Percentiles rank a stretch among this genome's conserved stretches.
Conservation (phyloP, 139 green algal species). For the Spirogloea muscicola region DNA sequence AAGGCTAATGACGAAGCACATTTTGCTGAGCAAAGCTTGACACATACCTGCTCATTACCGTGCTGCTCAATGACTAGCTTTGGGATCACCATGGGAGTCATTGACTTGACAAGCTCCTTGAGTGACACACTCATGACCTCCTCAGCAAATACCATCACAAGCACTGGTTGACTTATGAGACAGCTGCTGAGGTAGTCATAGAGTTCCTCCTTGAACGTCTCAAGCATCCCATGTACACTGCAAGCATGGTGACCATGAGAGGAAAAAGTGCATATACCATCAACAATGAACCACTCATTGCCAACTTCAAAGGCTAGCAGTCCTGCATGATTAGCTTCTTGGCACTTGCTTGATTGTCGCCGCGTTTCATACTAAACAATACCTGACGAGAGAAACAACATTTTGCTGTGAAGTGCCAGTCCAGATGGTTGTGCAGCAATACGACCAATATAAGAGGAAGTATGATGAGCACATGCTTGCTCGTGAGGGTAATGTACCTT, state of each 20-base stretch:
- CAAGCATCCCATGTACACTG: constrained; percentile 16
- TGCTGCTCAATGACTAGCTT: constrained; percentile 28
- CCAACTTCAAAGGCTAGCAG: too few relatives aligned
- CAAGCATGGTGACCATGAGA: not conserved
- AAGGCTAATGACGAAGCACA: not conserved
- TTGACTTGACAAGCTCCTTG: constrained; percentile 5
- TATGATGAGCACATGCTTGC: not conserved
- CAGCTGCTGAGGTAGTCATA: constrained; percentile 28
- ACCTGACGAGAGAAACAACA: not conserved
- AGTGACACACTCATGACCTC: constrained; percentile 10
- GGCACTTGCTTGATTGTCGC: not conserved
- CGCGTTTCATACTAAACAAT: not conserved
- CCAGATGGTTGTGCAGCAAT: constrained; percentile 3
- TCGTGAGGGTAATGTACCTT: constrained; percentile 7
- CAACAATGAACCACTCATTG: too few relatives aligned
- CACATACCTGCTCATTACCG: not conserved
- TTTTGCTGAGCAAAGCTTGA: not conserved
- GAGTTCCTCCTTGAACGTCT: constrained; percentile 30
- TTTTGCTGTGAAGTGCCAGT: constrained; percentile 3
- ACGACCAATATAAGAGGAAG: not conserved
- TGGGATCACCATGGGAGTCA: constrained; percentile 27
- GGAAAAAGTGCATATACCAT: too few relatives aligned
- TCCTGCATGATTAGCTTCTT: not conserved
- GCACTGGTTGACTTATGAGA: constrained; percentile 4
- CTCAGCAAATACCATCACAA: constrained; percentile 29